Conservation (phyloP, 129 eudicot genomes). For the Solidago caesia region DNA sequence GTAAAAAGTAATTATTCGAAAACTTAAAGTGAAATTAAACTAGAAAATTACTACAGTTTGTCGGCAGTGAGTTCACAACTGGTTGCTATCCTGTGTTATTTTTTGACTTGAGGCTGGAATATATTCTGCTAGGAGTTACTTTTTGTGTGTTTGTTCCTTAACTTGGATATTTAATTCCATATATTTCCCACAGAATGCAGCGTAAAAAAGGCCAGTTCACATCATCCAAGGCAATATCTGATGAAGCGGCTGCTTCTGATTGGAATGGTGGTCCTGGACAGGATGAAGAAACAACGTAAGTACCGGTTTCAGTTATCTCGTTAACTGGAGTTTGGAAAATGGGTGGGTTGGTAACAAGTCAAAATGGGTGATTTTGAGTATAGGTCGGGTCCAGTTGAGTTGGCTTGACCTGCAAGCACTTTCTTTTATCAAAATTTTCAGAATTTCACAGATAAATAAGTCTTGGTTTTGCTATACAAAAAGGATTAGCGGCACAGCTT, state of each 20-base stretch:
- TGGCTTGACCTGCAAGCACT: not conserved
- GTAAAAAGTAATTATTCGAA: not conserved
- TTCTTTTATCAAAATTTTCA: not conserved
- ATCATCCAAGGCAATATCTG: constrained; percentile 65
- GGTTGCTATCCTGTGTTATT: not conserved
- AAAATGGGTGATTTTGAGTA: not conserved
- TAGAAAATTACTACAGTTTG: not conserved
- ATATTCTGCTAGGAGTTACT: not conserved
- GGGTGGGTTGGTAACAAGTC: not conserved
- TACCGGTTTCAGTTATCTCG: constrained; percentile 10
- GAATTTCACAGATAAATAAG: too few species aligned
- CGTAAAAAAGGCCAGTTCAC: constrained; percentile 95
- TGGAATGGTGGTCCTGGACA: constrained; percentile 59
- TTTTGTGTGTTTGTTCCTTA: not conserved
- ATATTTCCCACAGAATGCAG: constrained; percentile 63
- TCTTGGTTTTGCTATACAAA: too few species aligned
- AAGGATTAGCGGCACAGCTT: too few species aligned
- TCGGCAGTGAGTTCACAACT: not conserved
- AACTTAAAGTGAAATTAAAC: not conserved
- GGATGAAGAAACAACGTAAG: constrained; percentile 87
- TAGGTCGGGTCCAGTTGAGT: not conserved
- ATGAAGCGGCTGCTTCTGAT: constrained; percentile 61
- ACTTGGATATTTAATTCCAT: constrained; percentile 8
- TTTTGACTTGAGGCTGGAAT: not conserved
- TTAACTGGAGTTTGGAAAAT: not conserved